Evolutionary conservation across 257 asterid genomes (phyloP).

Genomic region (Solanum medicagineum): DNA sequence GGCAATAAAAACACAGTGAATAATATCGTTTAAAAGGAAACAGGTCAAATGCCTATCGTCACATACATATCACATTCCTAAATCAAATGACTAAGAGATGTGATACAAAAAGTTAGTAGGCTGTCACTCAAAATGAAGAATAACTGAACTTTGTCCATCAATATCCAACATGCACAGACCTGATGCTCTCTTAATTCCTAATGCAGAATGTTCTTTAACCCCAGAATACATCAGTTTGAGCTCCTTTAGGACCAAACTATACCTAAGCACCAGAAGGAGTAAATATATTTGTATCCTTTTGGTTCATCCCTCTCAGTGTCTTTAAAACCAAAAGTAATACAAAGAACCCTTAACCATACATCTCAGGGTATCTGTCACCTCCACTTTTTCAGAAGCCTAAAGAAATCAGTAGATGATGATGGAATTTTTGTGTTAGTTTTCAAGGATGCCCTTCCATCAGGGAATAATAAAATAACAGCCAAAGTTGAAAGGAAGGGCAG

Average conservation of each 20-base stretch:
- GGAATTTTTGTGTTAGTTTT: not conserved
- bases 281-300: not conserved
- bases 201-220: not conserved
- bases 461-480: not conserved
- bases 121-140: not conserved
- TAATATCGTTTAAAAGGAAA: not conserved
- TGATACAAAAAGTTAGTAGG: not conserved
- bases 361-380: not conserved
- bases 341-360: not conserved
- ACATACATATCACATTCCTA: not conserved
- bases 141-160: not conserved
- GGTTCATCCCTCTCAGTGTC: not conserved
- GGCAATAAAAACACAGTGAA: not conserved
- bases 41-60: not conserved
- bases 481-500: not conserved
- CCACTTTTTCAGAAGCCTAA: not conserved
- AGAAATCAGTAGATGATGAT: not conserved
- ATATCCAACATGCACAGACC: not conserved
- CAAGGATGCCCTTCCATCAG: not conserved
- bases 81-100: not conserved
- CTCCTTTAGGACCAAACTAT: not conserved
- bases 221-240: not conserved
- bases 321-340: not conserved
- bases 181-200: not conserved
- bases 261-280: not conserved